Evolutionary conservation across 805 yeast species (phyloP), one percentile per base, ranked within the genome.

Genomic region (Kazachstania africana): DNA sequence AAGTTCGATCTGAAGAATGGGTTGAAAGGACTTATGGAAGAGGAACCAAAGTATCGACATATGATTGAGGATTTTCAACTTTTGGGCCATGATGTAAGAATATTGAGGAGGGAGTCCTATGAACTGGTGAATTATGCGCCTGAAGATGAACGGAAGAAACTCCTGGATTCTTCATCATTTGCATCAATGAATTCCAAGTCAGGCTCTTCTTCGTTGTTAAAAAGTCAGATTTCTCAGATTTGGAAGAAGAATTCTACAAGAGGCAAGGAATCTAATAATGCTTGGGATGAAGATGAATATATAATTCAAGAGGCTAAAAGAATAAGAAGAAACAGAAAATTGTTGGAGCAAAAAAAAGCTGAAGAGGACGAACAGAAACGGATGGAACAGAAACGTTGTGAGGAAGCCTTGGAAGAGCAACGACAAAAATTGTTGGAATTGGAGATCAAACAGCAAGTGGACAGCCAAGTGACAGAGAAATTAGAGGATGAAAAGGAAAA

Each of bases 81-180:
- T n/a, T 33, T 53, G 3, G 53, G 45, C n/a, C 45, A 44, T 27
- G 54, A 52, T 26, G 45, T 53, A 5, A 50, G 53, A 22, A 24
- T 37, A 9, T 29, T 37, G 12, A 37, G 50, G 27, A 37, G 40
- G n/a, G 37, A 39, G 8, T 21, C 32, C 10, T 25, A 36, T 5
- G 24, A 25, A 12, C 10, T 26, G 4, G 8, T 38, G 10, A 16
- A 27, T 5, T 17, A 26, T 4, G 10, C 22, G 20, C 26, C 24
- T 6, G 29, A 27, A n/a, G 19, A 16, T 14, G 31, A 28, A 6
- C 12, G 25, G 9, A 30, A 25, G 13, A 24, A 27, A 13, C 16
- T 33, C 14, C 20, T 33, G 10, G 21, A 19, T 12, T 9, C 17
- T 2, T 28, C 31, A 5, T 14, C 24, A 15, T 10, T 26, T 19